phyloP scores from a whole-genome alignment of 805 yeast genomes.

The Kuraishia hungarica region DNA sequence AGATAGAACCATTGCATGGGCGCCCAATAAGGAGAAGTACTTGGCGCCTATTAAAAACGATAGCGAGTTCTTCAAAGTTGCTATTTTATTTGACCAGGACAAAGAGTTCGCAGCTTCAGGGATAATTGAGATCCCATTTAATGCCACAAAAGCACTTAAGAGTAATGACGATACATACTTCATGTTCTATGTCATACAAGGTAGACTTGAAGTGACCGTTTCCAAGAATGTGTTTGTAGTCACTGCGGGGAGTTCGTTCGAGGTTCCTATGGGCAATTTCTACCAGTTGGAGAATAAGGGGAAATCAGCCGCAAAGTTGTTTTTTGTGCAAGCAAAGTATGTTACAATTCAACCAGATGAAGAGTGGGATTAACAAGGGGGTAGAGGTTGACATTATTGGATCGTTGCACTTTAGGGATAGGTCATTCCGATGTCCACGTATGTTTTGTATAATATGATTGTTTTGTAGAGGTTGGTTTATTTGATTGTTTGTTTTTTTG shows the following conservation, averaged over 20 bases:
- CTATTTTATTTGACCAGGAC: constrained; percentile 56
- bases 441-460: no score
- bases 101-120: constrained; percentile 68
- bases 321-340: constrained; percentile 64
- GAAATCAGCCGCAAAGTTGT: constrained; percentile 47
- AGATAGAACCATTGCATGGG: constrained; percentile 52
- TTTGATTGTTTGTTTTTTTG: neutral
- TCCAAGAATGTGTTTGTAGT: constrained; percentile 52
- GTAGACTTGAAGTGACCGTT: constrained; percentile 60
- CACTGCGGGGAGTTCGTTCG: constrained; percentile 68
- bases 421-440: no score
- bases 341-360: constrained; percentile 21
- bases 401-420: no score
- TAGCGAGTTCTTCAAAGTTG: constrained; percentile 50
- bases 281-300: constrained; percentile 65
- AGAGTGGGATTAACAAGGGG: constrained; percentile 4
- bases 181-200: constrained; percentile 68
- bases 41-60: constrained; percentile 29
- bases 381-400: no score
- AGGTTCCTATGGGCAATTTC: constrained; percentile 69
- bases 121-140: constrained; percentile 53
- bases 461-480: neutral
- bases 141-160: constrained; percentile 51
- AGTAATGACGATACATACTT: constrained; percentile 60
- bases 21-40: constrained; percentile 44